A percentile compares a stretch with the other conserved stretches of the same genome.
Evolutionary conservation across 495 filamentous ascomycete genomes (phyloP).

Genomic region (Alectoria sarmentosa): DNA sequence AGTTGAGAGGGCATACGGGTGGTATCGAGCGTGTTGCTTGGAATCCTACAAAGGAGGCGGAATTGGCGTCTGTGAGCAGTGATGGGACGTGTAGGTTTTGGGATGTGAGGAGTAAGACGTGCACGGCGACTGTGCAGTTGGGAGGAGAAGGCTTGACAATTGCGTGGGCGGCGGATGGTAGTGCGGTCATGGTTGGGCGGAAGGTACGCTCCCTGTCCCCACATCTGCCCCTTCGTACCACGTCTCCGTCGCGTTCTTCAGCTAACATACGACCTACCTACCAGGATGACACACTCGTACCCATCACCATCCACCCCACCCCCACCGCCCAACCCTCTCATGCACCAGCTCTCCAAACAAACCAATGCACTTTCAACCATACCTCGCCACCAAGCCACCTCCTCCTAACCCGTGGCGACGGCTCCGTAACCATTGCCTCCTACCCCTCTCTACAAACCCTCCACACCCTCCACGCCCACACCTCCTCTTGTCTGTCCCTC

Average conservation of each 20-base stretch:
- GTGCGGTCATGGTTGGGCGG: slow-evolving; percentile 71
- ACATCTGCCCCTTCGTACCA: background rate
- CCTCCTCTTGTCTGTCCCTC: slow-evolving; percentile 64
- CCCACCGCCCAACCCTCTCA: slow-evolving; percentile 51
- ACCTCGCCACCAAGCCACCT: slow-evolving; percentile 41
- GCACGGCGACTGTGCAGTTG: slow-evolving; percentile 72
- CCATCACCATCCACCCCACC: slow-evolving; percentile 43
- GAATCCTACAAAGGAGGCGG: slow-evolving; percentile 81
- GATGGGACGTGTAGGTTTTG: slow-evolving; percentile 88
- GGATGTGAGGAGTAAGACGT: slow-evolving; percentile 80
- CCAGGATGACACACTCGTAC: slow-evolving; percentile 65
- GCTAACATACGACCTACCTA: background rate
- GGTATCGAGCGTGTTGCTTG: slow-evolving; percentile 82
- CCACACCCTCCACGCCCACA: slow-evolving; percentile 73
- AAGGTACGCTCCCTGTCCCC: slow-evolving; percentile 54
- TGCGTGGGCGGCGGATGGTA: slow-evolving; percentile 84
- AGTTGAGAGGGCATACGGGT: slow-evolving; percentile 72
- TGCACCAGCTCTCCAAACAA: slow-evolving; percentile 69
- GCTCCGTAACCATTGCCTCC: slow-evolving; percentile 70
- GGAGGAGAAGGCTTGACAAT: slow-evolving; percentile 76
- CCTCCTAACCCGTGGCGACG: slow-evolving; percentile 77
- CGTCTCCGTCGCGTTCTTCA: background rate
- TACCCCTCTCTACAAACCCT: slow-evolving; percentile 48
- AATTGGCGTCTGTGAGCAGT: slow-evolving; percentile 74
- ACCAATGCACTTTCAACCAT: slow-evolving; percentile 77